A percentile compares a stretch with the other conserved stretches of the same genome.
Conservation (phyloP, 352 stramenopile species). For the Globisporangium paroecandrum region DNA sequence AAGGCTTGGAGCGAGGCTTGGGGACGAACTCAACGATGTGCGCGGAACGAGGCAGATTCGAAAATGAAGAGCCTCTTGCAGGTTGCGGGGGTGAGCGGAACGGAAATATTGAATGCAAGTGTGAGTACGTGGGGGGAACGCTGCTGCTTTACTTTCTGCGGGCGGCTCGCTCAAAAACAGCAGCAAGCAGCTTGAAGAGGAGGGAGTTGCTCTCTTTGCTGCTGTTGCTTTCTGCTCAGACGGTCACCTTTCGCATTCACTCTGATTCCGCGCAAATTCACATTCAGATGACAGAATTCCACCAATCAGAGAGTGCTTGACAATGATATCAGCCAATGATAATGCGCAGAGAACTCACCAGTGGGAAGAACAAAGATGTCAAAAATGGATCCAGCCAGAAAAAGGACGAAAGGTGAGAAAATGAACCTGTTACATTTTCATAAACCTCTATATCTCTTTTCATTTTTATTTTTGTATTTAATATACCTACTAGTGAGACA, state of each 20-base stretch:
- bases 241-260: conserved; percentile 14
- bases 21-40: conserved; percentile 12
- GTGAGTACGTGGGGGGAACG: background rate
- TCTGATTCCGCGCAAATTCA: conserved; percentile 19
- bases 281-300: conserved; percentile 22
- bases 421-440: background rate
- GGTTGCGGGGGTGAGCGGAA: background rate
- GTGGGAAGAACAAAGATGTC: background rate
- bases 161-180: background rate
- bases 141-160: background rate
- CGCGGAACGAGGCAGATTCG: conserved; percentile 16
- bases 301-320: conserved; percentile 11
- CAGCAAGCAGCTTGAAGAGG: conserved; percentile 10
- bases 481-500: background rate
- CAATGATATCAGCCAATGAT: conserved; percentile 8
- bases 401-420: no score
- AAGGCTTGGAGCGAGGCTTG: background rate
- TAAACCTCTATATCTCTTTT: no score
- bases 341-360: background rate
- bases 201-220: conserved; percentile 1
- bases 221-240: background rate
- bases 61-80: conserved; percentile 17
- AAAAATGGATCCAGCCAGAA: conserved; percentile 11
- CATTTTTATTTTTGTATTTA: no score
- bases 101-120: conserved; percentile 13